Evolutionary conservation across 495 filamentous ascomycete species (phyloP), one percentile per base, ranked within the genome.

Genomic region (Pseudotulostoma volvatum): DNA sequence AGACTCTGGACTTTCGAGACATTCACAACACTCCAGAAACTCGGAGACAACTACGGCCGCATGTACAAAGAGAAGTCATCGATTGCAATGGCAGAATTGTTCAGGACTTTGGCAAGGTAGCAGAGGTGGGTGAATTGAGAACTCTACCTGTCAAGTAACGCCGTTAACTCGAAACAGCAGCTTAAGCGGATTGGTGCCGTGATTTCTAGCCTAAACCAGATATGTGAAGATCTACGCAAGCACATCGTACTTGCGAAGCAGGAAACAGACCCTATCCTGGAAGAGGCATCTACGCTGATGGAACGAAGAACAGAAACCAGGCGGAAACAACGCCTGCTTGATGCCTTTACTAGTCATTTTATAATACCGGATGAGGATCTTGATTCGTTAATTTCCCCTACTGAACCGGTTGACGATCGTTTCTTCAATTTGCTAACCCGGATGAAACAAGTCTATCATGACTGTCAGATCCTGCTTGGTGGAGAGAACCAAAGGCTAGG

Each of bases 51-150:
- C 58, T 96, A 9, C 73, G 85, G 20, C 59, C 93, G 1, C 81
- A 93, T 57, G 69, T 92, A 1, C 86, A 96, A 56, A 86, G 82
- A 48, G 86, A 96, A 55, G 81, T 95, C 21, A 84, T 95, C 33
- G 74, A 88, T 42, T 83, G 84, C 59, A 95, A 96, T 76, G 86
- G 78, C 21, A 78, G 85, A 40, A 83, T 99, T 40, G 76, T 99
- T 36, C 63, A 70, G 38, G 88, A 94, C 51, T 96, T 96, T 61
- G 81, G 84, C 18, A 71, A 77, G 44, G 85, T 99, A 31, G 84
- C 87, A 32, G 83, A 92, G 74, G 84, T 93, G 54, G 56, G 54
- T 15, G 34, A 1, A 7, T n/a, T n/a, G n/a, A n/a, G n/a, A n/a
- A n/a, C n/a, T n/a, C n/a, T n/a, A n/a, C n/a, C n/a, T n/a, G n/a